Percentiles rank a stretch among this genome's conserved stretches.
Evolutionary conservation across 257 asterid species (phyloP).

Genomic region (Dorcoceras hygrometricum): DNA sequence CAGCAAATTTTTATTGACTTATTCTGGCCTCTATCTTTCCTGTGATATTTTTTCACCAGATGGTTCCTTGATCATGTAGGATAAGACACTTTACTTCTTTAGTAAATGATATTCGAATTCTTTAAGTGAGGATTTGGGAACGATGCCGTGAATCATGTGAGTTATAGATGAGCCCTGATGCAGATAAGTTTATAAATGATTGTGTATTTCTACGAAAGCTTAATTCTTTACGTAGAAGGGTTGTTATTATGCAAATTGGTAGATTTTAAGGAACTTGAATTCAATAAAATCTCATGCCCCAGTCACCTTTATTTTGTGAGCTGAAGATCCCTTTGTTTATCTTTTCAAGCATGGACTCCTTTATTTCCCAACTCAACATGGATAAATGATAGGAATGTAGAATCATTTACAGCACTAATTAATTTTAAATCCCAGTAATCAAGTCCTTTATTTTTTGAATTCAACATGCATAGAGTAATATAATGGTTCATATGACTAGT

Average conservation of each 20-base stretch:
- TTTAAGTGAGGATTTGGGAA: not conserved
- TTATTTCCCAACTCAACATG: constrained; percentile 7
- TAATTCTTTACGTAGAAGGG: not conserved
- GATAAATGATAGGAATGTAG: not conserved
- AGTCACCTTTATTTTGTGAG: not conserved
- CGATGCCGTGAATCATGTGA: not conserved
- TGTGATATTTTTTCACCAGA: not conserved
- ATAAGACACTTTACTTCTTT: too few relatives aligned
- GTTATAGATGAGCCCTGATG: not conserved
- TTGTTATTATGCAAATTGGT: not conserved
- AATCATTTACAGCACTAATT: constrained; percentile 6
- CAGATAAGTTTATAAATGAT: not conserved
- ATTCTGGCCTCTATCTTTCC: not conserved
- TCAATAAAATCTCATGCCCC: not conserved
- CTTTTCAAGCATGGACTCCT: constrained; percentile 5
- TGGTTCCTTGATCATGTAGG: constrained; percentile 7
- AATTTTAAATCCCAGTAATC: constrained; percentile 8
- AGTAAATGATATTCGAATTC: constrained; percentile 1
- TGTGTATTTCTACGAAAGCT: not conserved
- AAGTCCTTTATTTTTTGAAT: constrained; percentile 10
- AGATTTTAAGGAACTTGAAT: not conserved
- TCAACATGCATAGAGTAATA: constrained; percentile 7
- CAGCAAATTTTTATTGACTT: not conserved
- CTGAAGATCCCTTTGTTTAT: not conserved
- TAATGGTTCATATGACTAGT: not conserved